Percentiles rank a stretch among this genome's conserved stretches.
Conservation (phyloP, 306 rosid species). For the Elaeagnus macrophylla region DNA sequence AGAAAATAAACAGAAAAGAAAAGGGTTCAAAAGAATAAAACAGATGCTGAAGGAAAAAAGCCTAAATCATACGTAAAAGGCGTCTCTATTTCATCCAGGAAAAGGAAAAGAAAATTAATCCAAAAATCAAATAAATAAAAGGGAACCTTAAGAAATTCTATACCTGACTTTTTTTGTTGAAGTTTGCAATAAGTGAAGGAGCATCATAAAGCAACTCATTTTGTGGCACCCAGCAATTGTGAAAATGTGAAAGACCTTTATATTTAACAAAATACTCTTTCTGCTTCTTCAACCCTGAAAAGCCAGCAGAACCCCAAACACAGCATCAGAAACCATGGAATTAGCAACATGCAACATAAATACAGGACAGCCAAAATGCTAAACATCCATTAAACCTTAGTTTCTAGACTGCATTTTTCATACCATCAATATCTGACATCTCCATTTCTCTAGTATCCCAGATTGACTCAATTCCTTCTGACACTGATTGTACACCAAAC, state of each 20-base stretch:
- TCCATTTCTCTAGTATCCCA: conserved; percentile 38
- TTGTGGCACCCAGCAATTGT: conserved; percentile 48
- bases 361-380: neutral
- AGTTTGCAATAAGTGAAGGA: conserved; percentile 38
- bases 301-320: conserved; percentile 10
- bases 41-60: neutral
- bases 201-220: conserved; percentile 44
- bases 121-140: conserved; percentile 1
- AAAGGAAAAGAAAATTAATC: neutral
- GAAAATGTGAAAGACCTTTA: conserved; percentile 61
- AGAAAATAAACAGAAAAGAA: neutral
- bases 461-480: conserved; percentile 54
- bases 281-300: conserved; percentile 33
- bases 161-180: conserved; percentile 44
- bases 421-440: conserved; percentile 39
- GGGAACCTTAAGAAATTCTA: conserved; percentile 9
- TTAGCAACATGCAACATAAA: conserved; percentile 3
- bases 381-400: neutral
- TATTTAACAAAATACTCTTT: conserved; percentile 51
- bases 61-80: neutral
- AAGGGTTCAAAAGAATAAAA: neutral
- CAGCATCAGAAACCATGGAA: conserved; percentile 7
- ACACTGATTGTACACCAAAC: conserved; percentile 50
- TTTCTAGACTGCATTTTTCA: conserved; percentile 5
- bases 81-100: conserved; percentile 7